Evolutionary conservation across 164 flowering plant genomes (phyloP).

Genomic region (Litsea cubeba): DNA sequence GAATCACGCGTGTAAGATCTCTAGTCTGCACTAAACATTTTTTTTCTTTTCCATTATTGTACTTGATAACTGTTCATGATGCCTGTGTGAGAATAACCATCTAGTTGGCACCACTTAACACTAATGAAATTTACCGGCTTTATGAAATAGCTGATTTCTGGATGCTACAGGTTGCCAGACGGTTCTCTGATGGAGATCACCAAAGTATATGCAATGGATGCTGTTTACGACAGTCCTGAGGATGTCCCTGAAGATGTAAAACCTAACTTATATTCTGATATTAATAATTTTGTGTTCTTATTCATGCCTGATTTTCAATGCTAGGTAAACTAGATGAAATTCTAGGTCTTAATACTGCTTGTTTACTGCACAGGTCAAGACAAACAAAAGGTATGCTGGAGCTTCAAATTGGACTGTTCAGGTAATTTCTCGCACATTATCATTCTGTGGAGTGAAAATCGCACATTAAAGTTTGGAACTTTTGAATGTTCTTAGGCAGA

Average conservation of each 20-base stretch:
- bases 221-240: conserved; percentile 75
- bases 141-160: too few species aligned
- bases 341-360: conserved; percentile 2
- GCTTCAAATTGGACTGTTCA: conserved; percentile 85
- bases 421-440: conserved; percentile 28
- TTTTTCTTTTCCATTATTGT: not conserved
- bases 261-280: not conserved
- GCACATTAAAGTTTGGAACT: too few species aligned
- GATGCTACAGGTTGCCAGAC: conserved; percentile 68
- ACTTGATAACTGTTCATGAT: too few species aligned
- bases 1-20: conserved; percentile 76
- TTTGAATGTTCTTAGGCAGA: too few species aligned
- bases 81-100: too few species aligned
- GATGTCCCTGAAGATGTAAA: conserved; percentile 98
- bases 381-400: conserved; percentile 92
- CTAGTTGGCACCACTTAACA: too few species aligned
- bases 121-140: too few species aligned
- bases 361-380: conserved; percentile 64
- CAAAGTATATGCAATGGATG: conserved; percentile 89
- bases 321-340: not conserved
- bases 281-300: too few species aligned
- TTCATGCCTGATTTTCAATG: not conserved
- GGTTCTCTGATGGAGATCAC: conserved; percentile 92
- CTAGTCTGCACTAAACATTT: not conserved
- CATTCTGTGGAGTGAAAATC: too few species aligned